Base-by-base conservation (phyloP, 768 basidiomycete genomes). In the Serendipita sp. region DNA sequence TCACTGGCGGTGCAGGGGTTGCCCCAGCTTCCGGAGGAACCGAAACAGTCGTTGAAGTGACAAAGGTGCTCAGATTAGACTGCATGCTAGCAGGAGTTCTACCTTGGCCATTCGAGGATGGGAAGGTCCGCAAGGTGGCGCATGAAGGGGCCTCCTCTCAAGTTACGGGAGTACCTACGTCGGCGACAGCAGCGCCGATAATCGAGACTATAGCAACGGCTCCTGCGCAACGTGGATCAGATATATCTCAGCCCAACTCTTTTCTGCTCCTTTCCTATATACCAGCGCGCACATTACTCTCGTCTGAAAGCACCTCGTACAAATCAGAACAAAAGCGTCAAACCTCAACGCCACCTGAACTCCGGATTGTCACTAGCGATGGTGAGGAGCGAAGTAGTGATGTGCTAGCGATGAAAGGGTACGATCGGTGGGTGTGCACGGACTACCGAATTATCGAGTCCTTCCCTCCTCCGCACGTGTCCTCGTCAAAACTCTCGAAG, bases 61-160 rank as follows among this genome's bases (percentile, higher is more conserved):
- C 89, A 0, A 88, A 88, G 1, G 85, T 90, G 42, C 91, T 97
- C 73, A 86, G 92, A 69, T 76, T 98, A 50, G 96, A 98, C 71
- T 92, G 89, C 70, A 94, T 96, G 90, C 82, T 98, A 42, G 82
- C 93, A 1, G 94, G 94, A 22, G 83, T 99, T 62, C 81, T 86
- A 2, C 87, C 90, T 3, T 89, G 92, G 71, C 81, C 82, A 33
- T 58, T 58, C 53, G 24, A 28, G 9, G 24, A 58, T 3, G 53
- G 17, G 17, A n/a, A 5, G 9, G 24, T 9, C 20, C 9, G 31
- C 20, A 33, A 33, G 24, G 17, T 17, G 9, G 24, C 20, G 31
- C 20, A 26, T 11, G 31, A 58, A n/a, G 53, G 31, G n/a, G 1
- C 75, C 78, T 48, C 72, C 77, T 3, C 66, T 71, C 64, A 65